Conservation (phyloP, 306 rosid species). For the Sechiopsis laciniata region DNA sequence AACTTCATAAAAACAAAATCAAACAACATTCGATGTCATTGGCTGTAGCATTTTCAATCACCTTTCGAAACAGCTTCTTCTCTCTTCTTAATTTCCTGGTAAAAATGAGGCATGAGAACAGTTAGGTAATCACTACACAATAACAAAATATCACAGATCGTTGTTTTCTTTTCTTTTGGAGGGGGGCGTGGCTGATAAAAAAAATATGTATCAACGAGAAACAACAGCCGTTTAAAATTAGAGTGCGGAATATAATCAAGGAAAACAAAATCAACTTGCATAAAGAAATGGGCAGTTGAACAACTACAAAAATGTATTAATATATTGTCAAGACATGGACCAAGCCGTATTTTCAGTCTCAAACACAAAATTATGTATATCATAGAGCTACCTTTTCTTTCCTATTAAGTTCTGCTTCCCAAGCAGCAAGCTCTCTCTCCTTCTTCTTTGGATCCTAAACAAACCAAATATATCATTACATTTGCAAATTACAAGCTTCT, state of each 20-base stretch:
- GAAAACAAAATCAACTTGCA: slow-evolving; percentile 5
- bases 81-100: slow-evolving; percentile 76
- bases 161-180: too few species aligned
- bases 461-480: slow-evolving; percentile 23
- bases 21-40: not conserved
- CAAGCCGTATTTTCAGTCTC: not conserved
- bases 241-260: slow-evolving; percentile 4
- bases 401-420: slow-evolving; percentile 88
- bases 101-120: slow-evolving; percentile 24
- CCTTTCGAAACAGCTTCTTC: slow-evolving; percentile 80
- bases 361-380: slow-evolving; percentile 10
- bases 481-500: slow-evolving; percentile 27
- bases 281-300: not conserved
- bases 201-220: not conserved
- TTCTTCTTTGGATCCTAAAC: slow-evolving; percentile 72
- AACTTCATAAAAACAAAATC: not conserved
- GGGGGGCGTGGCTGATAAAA: not conserved
- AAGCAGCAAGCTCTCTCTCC: slow-evolving; percentile 71
- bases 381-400: slow-evolving; percentile 56
- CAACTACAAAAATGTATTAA: slow-evolving; percentile 13
- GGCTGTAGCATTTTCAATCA: slow-evolving; percentile 22
- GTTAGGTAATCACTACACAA: slow-evolving; percentile 25
- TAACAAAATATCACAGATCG: not conserved
- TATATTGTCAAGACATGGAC: not conserved
- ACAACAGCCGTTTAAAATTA: not conserved